Evolutionary conservation across 495 filamentous ascomycete species (phyloP).

Genomic region (Aspergillus biplanus): DNA sequence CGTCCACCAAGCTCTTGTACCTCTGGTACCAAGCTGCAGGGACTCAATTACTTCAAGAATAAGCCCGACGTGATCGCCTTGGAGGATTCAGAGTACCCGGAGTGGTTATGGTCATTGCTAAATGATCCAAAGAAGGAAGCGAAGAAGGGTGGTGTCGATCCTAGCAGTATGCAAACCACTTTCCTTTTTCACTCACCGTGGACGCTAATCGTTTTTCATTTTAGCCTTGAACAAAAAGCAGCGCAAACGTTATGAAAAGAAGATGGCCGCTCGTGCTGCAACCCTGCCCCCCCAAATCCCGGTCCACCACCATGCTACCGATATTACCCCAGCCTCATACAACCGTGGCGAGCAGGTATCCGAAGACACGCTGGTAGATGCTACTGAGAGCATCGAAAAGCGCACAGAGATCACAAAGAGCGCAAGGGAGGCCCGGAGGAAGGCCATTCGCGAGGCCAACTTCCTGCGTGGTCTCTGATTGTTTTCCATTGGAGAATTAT

Average conservation of each 20-base stretch:
- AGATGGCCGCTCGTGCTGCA: constrained; percentile 66
- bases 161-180: constrained; percentile 61
- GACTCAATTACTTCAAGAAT: constrained; percentile 87
- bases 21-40: constrained; percentile 73
- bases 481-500: constrained; percentile 7
- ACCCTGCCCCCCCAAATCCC: constrained; percentile 75
- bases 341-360: constrained; percentile 35
- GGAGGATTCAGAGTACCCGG: constrained; percentile 84
- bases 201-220: constrained; percentile 16
- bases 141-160: constrained; percentile 46
- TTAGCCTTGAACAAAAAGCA: constrained; percentile 59
- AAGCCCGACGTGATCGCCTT: constrained; percentile 72
- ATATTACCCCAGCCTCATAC: constrained; percentile 66
- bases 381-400: constrained; percentile 42
- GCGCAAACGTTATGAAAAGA: constrained; percentile 64
- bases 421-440: constrained; percentile 72
- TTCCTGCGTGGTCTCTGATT: constrained; percentile 80
- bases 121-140: constrained; percentile 50
- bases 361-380: constrained; percentile 33
- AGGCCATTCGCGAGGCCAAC: constrained; percentile 87
- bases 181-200: neutral
- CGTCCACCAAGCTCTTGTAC: constrained; percentile 55
- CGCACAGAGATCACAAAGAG: constrained; percentile 54
- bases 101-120: constrained; percentile 86
- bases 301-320: constrained; percentile 79